Evolutionary conservation across 345 rosid genomes (phyloP).

Genomic region (Hibiscus mutabilis): DNA sequence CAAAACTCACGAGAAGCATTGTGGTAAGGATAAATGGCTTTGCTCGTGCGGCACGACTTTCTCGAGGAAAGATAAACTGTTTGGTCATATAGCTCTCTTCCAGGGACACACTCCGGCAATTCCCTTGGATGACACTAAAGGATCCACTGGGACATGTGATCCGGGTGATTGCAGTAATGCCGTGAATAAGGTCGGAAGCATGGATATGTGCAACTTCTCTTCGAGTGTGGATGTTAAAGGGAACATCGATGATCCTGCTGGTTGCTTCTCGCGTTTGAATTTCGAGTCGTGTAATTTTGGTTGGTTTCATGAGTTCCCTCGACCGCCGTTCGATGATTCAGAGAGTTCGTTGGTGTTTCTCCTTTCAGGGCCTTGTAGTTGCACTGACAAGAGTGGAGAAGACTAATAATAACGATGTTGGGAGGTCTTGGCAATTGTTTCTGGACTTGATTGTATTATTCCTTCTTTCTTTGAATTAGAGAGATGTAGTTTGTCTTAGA

Average conservation of each 20-base stretch:
- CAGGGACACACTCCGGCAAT: conserved; percentile 97
- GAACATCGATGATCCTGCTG: conserved; percentile 42
- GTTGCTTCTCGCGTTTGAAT: conserved; percentile 57
- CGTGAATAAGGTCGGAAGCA: conserved; percentile 28
- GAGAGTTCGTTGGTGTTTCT: conserved; percentile 63
- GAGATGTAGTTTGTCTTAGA: background rate
- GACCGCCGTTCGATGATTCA: conserved; percentile 70
- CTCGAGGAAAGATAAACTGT: conserved; percentile 93
- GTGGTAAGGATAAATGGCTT: conserved; percentile 92
- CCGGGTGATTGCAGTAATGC: conserved; percentile 33
- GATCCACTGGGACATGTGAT: conserved; percentile 28
- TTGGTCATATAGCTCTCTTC: conserved; percentile 86
- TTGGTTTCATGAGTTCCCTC: conserved; percentile 71
- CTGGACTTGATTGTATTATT: background rate
- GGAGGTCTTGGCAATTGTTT: conserved; percentile 16
- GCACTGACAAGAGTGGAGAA: conserved; percentile 44
- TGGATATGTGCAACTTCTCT: conserved; percentile 27
- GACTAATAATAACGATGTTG: conserved; percentile 13
- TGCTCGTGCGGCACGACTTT: conserved; percentile 96
- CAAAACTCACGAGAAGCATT: conserved; percentile 95
- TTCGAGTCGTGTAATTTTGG: conserved; percentile 65
- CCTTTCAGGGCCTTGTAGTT: conserved; percentile 60
- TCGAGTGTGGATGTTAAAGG: conserved; percentile 47
- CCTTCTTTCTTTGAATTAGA: background rate
- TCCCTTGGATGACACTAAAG: conserved; percentile 59